Conservation (phyloP, 306 rosid species). For the Trichosanthes truncata region DNA sequence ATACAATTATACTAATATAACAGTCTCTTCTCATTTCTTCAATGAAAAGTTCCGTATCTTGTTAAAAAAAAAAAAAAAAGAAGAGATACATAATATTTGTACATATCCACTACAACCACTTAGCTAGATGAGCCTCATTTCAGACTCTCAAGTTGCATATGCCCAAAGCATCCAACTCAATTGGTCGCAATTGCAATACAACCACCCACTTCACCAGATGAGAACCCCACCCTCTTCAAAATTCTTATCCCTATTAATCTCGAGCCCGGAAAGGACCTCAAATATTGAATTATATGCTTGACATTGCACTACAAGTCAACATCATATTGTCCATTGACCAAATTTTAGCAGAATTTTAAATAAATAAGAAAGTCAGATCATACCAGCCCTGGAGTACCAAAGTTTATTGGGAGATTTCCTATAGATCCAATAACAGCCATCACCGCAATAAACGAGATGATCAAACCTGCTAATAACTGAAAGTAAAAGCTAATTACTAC, state of each 20-base stretch:
- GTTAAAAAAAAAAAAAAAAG: too few relatives aligned
- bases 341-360: not conserved
- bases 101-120: not conserved
- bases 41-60: too few relatives aligned
- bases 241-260: not conserved
- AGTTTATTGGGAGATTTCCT: conserved; percentile 51
- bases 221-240: not conserved
- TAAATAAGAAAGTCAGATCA: conserved; percentile 21
- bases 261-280: not conserved
- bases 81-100: not conserved
- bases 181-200: not conserved
- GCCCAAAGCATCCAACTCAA: not conserved
- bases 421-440: conserved; percentile 83
- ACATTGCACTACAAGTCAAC: not conserved
- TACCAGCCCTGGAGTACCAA: conserved; percentile 94
- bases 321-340: not conserved
- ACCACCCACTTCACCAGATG: not conserved
- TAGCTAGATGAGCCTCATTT: not conserved
- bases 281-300: not conserved
- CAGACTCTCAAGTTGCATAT: not conserved
- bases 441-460: conserved; percentile 75
- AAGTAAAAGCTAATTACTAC: conserved; percentile 16
- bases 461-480: conserved; percentile 76
- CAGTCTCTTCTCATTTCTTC: too few relatives aligned
- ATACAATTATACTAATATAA: too few relatives aligned